These are phyloP conservation scores for Pythium plurisporium DNA, from an alignment of 352 stramenopile species.

Conservation along the genomic window DNA sequence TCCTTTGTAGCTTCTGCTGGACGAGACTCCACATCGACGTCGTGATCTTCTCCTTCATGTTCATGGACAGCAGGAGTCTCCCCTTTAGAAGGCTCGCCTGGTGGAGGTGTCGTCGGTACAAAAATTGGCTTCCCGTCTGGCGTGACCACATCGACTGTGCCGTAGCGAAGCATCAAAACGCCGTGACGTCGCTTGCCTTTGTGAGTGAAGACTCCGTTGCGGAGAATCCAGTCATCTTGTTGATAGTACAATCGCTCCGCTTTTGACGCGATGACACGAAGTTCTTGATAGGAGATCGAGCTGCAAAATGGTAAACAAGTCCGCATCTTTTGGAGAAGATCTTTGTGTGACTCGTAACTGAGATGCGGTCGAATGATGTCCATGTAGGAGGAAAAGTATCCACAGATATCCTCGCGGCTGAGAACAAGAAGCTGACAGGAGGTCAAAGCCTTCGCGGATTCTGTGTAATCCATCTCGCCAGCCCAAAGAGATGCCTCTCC, in stretches of 20 bases:
- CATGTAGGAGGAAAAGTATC: slow-evolving; percentile 63
- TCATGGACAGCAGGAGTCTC: too few species aligned
- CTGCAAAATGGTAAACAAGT: slow-evolving; percentile 37
- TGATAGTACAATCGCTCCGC: slow-evolving; percentile 40
- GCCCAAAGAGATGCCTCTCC: slow-evolving; percentile 45
- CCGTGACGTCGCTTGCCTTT: slow-evolving; percentile 11
- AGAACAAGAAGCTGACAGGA: slow-evolving; percentile 46
- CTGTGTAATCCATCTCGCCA: slow-evolving; percentile 37
- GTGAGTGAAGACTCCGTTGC: slow-evolving; percentile 27
- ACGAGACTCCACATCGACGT: not conserved
- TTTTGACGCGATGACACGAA: slow-evolving; percentile 41
- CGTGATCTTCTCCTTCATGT: not conserved
- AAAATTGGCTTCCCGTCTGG: slow-evolving; percentile 9
- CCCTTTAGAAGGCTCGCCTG: too few species aligned
- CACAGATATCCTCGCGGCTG: slow-evolving; percentile 44
- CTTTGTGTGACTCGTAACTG: slow-evolving; percentile 43
- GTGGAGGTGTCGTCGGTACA: not conserved
- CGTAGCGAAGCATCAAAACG: slow-evolving; percentile 16
- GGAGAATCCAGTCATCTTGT: slow-evolving; percentile 37
- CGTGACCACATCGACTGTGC: slow-evolving; percentile 16
- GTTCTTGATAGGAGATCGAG: slow-evolving; percentile 44
- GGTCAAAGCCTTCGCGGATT: slow-evolving; percentile 35
- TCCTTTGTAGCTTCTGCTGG: not conserved
- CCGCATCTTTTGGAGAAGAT: slow-evolving; percentile 43
- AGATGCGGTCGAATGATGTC: slow-evolving; percentile 60